These are phyloP conservation scores for Scheffersomyces coipomensis DNA, from an alignment of 805 yeast genomes.

Conservation along the genomic window DNA sequence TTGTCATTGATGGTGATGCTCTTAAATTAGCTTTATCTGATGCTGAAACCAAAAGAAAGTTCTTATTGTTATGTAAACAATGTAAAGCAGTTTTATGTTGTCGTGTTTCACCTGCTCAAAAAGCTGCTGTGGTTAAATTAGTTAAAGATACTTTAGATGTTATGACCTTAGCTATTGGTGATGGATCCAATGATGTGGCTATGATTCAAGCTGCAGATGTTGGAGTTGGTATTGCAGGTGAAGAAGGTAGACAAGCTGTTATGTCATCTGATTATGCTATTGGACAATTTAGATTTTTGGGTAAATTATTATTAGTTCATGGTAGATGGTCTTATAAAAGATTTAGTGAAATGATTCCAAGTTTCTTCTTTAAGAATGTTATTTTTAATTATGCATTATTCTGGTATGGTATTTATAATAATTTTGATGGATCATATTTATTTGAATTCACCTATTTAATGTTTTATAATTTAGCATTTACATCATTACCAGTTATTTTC, in stretches of 20 bases:
- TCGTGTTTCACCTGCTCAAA: conserved; percentile 86
- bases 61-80: conserved; percentile 70
- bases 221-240: conserved; percentile 90
- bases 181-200: conserved; percentile 87
- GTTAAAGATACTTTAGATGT: conserved; percentile 75
- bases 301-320: conserved; percentile 68
- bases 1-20: conserved; percentile 81
- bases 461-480: conserved; percentile 81
- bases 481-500: conserved; percentile 77
- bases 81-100: conserved; percentile 83
- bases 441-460: conserved; percentile 76
- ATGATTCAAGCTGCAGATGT: conserved; percentile 88
- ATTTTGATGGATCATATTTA: conserved; percentile 78
- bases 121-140: conserved; percentile 76
- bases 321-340: conserved; percentile 88
- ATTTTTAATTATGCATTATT: conserved; percentile 71
- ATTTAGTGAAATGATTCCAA: conserved; percentile 79
- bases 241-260: conserved; percentile 86
- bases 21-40: conserved; percentile 44
- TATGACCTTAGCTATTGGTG: conserved; percentile 86
- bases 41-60: conserved; percentile 49
- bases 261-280: conserved; percentile 87
- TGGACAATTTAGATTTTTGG: conserved; percentile 75
- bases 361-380: conserved; percentile 77
- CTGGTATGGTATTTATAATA: conserved; percentile 74